Evolutionary conservation across 306 rosid genomes (phyloP), one percentile per base, ranked within the genome.

Genomic region (Biancaea sappan): DNA sequence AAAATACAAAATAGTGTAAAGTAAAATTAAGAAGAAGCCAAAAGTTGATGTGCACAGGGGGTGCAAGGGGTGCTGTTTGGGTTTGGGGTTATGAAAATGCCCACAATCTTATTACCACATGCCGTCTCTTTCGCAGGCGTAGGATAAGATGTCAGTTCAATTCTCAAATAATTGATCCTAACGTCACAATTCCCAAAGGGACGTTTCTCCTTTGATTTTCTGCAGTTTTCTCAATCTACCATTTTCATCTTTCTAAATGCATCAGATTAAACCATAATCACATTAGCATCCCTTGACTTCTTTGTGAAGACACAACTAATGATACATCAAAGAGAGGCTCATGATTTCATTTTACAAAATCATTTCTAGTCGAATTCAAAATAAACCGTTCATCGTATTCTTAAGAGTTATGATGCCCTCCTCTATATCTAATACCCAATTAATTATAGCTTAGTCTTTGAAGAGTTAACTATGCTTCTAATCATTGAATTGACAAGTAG

Each of bases 141-240:
- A n/a, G 52, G 79, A 64, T 15, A 71, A 53, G 25, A 74, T 66
- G 72, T 76, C 77, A 73, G 53, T 31, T 32, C 53, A 66, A 84
- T 84, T 82, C 26, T 32, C 53, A 66, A 84, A 86, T 82, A 73
- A 80, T 86, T 83, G 86, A 57, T 28, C 69, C 73, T 64, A 74
- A 61, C 56, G 73, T 75, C 75, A 67, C 26, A 11, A 4, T 73
- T 74, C 59, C 58, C 60, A 71, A 70, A 67, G 15, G 32, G 70
- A 63, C 70, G 73, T 2, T 31, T 70, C 38, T 60, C 69, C 25
- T 60, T 56, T n/a, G n/a, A n/a, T n/a, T n/a, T 75, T 47, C 24
- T 71, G 56, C 56, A 31, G 28, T 8, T 16, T 47, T 44, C 35
- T 29, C 4, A 9, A 47, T 66, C 2, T 5, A 2, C 56, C 57